Evolutionary conservation across 2,329 filamentous ascomycete species (phyloP), one percentile per base, ranked within the genome.

Genomic region (Grosmannia penicillata): DNA sequence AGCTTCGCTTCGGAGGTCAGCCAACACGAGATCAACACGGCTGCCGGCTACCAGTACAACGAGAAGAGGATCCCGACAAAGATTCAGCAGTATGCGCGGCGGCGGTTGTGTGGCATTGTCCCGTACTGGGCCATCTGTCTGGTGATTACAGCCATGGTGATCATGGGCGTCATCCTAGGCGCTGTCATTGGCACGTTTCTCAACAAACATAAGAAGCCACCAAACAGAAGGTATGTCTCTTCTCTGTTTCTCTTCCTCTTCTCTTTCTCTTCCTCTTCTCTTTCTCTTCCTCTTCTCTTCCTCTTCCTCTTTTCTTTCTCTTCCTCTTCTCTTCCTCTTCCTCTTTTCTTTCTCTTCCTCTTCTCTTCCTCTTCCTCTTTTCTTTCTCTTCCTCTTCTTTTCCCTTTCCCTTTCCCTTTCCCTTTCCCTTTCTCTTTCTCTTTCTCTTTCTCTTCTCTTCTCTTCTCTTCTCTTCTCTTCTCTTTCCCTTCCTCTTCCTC

Each of bases 101-200:
- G 61, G 49, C 73, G 68, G 45, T 49, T 75, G 4, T 75, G 69
- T 50, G 70, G 71, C 6, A 61, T 77, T 17, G 57, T 79, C 17
- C 75, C 75, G 1, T 69, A 70, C 41, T 79, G 75, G 75, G 72
- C 69, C 2, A 61, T 78, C 23, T 63, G 63, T 33, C 51, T 78
- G 11, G 53, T 68, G 2, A 49, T 61, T 0, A 52, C 65, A 3
- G 61, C 63, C 3, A 49, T 75, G 17, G 45, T 75, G 9, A 48
- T 78, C 25, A 58, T 76, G 53, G 66, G 66, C 14, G 54, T 69
- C 8, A 59, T 78, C 3, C 59, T 77, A 45, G 73, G 70, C 19
- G 65, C 72, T 17, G 68, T 78, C 10, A 59, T 75, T 32, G 71
- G 67, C 18, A 63, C 61, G 1, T 48, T 70, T 23, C 46, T 66